Conservation (phyloP, 148 eudicot genomes). For the Spergularia bocconei region DNA sequence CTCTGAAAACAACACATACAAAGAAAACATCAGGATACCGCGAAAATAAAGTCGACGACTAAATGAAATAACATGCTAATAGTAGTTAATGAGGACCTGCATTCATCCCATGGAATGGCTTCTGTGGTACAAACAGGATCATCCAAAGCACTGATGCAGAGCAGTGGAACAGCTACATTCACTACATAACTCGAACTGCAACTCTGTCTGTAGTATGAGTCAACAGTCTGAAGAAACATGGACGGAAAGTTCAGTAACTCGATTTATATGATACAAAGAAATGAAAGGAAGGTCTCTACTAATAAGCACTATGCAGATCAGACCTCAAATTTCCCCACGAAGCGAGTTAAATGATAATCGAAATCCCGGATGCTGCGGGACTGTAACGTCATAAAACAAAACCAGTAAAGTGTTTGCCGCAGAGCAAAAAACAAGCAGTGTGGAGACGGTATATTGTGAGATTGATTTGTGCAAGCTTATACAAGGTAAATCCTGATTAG, state of each 20-base stretch:
- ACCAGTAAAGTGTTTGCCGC: not conserved
- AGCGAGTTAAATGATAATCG: conserved; percentile 78
- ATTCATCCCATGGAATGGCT: conserved; percentile 99
- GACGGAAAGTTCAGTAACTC: conserved; percentile 22
- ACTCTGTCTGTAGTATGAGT: conserved; percentile 77
- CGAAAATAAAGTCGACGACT: too few relatives aligned
- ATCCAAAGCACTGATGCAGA: conserved; percentile 92
- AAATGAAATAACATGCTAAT: not conserved
- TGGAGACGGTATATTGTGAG: not conserved
- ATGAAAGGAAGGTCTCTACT: not conserved
- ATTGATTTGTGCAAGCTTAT: not conserved
- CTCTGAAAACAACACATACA: conserved; percentile 36
- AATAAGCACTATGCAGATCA: not conserved
- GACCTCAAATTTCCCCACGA: conserved; percentile 84
- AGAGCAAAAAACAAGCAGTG: not conserved
- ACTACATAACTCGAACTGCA: conserved; percentile 67
- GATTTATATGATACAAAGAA: not conserved
- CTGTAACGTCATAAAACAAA: conserved; percentile 35
- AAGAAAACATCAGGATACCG: conserved; percentile 1
- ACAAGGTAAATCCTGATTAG: not conserved
- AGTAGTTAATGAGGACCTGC: conserved; percentile 50
- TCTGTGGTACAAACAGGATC: conserved; percentile 91
- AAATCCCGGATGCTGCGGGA: conserved; percentile 84
- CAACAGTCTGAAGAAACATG: conserved; percentile 60
- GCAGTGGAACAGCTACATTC: conserved; percentile 73